phyloP scores from a whole-genome alignment of 257 asterid genomes.

The Solanum medicagineum region DNA sequence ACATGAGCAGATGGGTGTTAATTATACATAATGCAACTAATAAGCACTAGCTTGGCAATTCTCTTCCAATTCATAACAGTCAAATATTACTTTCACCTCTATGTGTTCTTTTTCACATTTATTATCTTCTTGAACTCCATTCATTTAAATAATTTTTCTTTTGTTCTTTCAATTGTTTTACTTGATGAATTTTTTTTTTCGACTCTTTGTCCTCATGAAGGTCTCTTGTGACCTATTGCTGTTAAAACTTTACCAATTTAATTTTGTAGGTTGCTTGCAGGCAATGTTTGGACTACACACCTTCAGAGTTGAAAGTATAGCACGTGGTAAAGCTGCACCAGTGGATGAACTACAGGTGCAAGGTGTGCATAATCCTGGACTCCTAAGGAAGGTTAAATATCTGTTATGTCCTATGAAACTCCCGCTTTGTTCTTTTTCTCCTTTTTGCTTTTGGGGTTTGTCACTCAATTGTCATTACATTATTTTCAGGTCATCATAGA shows the following conservation, averaged over 20 bases:
- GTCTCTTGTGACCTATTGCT: not conserved
- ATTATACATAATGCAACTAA: not conserved
- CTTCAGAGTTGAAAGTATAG: slow-evolving; percentile 55
- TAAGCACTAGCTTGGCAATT: not conserved
- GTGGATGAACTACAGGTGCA: slow-evolving; percentile 61
- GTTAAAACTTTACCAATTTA: not conserved
- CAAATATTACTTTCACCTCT: not conserved
- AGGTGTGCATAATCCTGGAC: slow-evolving; percentile 46
- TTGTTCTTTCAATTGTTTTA: not conserved
- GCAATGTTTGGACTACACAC: slow-evolving; percentile 50
- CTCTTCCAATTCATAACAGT: not conserved
- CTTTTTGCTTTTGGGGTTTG: not conserved
- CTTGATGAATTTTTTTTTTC: not conserved
- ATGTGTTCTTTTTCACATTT: not conserved
- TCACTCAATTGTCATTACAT: not conserved
- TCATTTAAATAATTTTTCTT: not conserved
- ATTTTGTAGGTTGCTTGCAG: slow-evolving; percentile 50
- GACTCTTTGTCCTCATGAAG: not conserved
- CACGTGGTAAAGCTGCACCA: slow-evolving; percentile 55
- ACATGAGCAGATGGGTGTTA: not conserved
- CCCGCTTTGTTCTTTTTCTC: not conserved
- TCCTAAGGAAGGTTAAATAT: slow-evolving; percentile 42
- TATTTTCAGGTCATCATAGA: slow-evolving; percentile 34
- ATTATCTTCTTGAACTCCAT: not conserved
- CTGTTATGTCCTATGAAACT: not conserved